These are phyloP conservation scores for Saccharomycopsis sp. DNA, from an alignment of 805 yeast genomes.

Conservation along the genomic window DNA sequence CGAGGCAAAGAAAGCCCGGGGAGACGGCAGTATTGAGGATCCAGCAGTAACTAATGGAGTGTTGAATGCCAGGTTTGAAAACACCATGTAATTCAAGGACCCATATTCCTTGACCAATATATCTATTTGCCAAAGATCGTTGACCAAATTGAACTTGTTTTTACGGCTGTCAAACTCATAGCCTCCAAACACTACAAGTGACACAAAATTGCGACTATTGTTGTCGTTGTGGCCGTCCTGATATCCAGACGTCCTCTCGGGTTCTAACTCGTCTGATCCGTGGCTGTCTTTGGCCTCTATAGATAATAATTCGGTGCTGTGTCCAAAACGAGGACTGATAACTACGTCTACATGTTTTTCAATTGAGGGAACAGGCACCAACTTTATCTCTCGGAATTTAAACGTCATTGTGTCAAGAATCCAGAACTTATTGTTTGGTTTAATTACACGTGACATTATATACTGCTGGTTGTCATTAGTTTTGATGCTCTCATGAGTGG, in stretches of 20 bases:
- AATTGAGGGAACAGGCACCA: slow-evolving; percentile 1
- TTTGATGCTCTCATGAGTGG: slow-evolving; percentile 17
- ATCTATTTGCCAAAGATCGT: slow-evolving; percentile 17
- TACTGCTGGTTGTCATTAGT: slow-evolving; percentile 28
- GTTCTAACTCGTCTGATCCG: not conserved
- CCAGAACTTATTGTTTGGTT: slow-evolving; percentile 48
- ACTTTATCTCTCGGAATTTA: slow-evolving; percentile 37
- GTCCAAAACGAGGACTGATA: slow-evolving; percentile 1
- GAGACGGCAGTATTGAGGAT: slow-evolving; percentile 3
- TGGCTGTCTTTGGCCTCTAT: slow-evolving; percentile 1
- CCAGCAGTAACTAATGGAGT: not conserved
- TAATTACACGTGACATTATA: slow-evolving; percentile 31
- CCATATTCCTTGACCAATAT: slow-evolving; percentile 8
- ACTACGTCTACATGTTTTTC: not conserved
- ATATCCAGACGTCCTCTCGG: not conserved
- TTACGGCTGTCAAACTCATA: not conserved
- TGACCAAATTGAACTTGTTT: not conserved
- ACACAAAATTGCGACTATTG: slow-evolving; percentile 1
- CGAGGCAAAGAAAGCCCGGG: slow-evolving; percentile 14
- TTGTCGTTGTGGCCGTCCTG: not conserved
- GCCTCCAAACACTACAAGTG: slow-evolving; percentile 18
- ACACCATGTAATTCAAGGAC: slow-evolving; percentile 3
- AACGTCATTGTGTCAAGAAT: slow-evolving; percentile 48
- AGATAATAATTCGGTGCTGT: not conserved
- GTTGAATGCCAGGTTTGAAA: slow-evolving; percentile 6